Evolutionary conservation across 2,329 filamentous ascomycete genomes (phyloP).

Genomic region (Trichoderma polysporum): DNA sequence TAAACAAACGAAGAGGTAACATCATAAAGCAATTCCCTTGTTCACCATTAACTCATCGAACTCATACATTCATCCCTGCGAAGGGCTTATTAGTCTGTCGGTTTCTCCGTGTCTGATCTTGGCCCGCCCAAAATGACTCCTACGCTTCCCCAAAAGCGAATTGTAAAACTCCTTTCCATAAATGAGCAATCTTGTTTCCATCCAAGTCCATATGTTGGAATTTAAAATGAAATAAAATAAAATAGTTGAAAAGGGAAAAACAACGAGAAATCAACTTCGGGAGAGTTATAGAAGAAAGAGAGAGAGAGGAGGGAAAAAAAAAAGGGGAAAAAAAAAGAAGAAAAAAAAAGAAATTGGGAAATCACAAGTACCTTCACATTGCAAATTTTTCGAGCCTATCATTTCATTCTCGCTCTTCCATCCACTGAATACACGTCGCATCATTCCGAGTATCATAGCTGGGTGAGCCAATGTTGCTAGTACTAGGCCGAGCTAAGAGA

Average conservation of each 20-base stretch:
- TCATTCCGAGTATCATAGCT: neutral
- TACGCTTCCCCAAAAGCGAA: neutral
- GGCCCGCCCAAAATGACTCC: neutral
- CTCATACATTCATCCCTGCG: conserved; percentile 18
- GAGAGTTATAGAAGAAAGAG: too few relatives aligned
- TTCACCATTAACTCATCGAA: conserved; percentile 14
- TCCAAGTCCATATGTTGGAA: neutral
- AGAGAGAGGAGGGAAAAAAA: neutral
- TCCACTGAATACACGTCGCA: neutral
- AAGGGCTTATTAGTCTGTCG: conserved; percentile 19
- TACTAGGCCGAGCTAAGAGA: neutral
- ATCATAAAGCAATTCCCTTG: neutral
- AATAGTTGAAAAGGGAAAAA: neutral
- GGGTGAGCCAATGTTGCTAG: neutral
- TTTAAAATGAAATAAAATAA: neutral
- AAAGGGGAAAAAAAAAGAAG: neutral
- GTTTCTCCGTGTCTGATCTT: neutral
- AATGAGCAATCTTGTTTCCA: neutral
- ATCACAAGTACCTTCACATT: conserved; percentile 3
- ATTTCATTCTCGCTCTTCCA: neutral
- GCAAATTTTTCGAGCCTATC: neutral
- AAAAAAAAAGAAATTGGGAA: neutral
- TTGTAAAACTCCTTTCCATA: neutral
- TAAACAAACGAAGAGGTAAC: neutral
- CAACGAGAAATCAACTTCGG: neutral